Evolutionary conservation across 257 asterid genomes (phyloP).

Genomic region (Prunella vulgaris): DNA sequence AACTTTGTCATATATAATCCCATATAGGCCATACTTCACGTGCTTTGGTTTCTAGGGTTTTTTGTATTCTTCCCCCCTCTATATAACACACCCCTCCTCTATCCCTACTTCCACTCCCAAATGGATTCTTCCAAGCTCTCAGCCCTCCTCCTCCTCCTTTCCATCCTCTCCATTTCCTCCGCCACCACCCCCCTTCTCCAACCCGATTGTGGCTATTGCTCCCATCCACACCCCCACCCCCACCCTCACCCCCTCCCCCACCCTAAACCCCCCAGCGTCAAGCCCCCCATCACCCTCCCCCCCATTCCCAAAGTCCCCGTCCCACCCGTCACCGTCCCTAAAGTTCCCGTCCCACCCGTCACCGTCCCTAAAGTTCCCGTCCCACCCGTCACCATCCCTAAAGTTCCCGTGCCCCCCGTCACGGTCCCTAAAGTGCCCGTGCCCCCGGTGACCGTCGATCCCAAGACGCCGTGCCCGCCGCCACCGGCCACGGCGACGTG

Average conservation of each 20-base stretch:
- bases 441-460: constrained; percentile 14
- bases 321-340: constrained; percentile 20
- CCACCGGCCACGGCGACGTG: constrained; percentile 36
- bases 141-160: constrained; percentile 33
- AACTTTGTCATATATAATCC: constrained; percentile 44
- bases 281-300: constrained; percentile 25
- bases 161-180: constrained; percentile 41
- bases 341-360: constrained; percentile 23
- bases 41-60: constrained; percentile 39
- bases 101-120: not conserved
- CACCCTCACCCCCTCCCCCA: constrained; percentile 38
- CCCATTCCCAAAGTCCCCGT: constrained; percentile 23
- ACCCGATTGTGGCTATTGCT: constrained; percentile 46
- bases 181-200: constrained; percentile 36
- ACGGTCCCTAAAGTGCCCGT: constrained; percentile 18
- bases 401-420: constrained; percentile 15
- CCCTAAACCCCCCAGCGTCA: constrained; percentile 24
- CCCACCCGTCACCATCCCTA: not conserved
- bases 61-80: constrained; percentile 27
- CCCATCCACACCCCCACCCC: constrained; percentile 37
- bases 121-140: constrained; percentile 16
- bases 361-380: not conserved
- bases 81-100: constrained; percentile 11
- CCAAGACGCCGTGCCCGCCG: constrained; percentile 28
- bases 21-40: constrained; percentile 40